Conservation (phyloP, 768 basidiomycete species). For the Rhodotorula babjevae region DNA sequence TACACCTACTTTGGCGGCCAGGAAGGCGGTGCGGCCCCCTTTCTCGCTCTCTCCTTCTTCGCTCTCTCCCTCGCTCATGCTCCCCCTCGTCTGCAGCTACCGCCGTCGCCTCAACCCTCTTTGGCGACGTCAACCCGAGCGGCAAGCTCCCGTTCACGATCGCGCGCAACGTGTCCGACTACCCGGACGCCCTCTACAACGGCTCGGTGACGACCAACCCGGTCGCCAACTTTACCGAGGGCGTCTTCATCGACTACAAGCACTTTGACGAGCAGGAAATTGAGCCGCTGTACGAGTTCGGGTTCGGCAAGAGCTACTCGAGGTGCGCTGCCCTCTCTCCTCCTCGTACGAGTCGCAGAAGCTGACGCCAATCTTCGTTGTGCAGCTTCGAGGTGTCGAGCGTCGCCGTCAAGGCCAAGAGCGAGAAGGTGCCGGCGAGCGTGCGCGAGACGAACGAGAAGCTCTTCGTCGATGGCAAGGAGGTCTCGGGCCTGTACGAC, state of each 20-base stretch:
- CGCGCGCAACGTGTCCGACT: slow-evolving; percentile 17
- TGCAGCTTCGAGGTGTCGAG: slow-evolving; percentile 41
- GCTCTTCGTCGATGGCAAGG: slow-evolving; percentile 10
- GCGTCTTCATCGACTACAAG: slow-evolving; percentile 47
- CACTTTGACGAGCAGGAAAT: slow-evolving; percentile 22
- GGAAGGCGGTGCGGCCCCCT: slow-evolving; percentile 48
- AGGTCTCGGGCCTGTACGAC: slow-evolving; percentile 14
- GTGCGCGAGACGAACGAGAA: slow-evolving; percentile 32
- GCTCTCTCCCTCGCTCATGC: no score
- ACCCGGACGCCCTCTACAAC: slow-evolving; percentile 45
- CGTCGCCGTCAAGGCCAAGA: slow-evolving; percentile 17
- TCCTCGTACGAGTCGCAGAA: no score
- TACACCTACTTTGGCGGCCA: slow-evolving; percentile 46
- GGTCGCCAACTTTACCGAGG: slow-evolving; percentile 42
- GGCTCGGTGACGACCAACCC: background rate
- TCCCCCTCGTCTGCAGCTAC: slow-evolving; percentile 44
- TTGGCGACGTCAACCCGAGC: slow-evolving; percentile 60
- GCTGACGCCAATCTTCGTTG: no score
- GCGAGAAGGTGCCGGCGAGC: background rate
- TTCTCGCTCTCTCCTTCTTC: no score
- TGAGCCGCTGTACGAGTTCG: slow-evolving; percentile 43
- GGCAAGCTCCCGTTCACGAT: slow-evolving; percentile 54
- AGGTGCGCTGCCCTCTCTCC: background rate
- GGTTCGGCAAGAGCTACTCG: slow-evolving; percentile 43
- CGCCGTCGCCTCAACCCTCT: slow-evolving; percentile 59